Evolutionary conservation across 306 rosid genomes (phyloP).

Genomic region (Sophora flavescens): DNA sequence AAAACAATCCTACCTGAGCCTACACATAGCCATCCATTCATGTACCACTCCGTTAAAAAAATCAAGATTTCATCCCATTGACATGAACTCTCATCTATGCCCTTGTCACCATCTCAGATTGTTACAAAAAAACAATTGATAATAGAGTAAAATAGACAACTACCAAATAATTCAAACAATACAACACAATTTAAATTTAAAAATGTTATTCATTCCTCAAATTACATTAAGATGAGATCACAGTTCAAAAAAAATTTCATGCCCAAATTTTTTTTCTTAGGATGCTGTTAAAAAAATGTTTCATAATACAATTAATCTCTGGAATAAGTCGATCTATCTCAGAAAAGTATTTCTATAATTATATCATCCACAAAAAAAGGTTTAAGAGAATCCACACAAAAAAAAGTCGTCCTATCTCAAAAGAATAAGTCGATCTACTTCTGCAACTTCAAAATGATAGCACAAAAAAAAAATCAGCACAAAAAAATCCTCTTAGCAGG

Average conservation of each 20-base stretch:
- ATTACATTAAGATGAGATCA: background rate
- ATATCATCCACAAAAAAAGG: too few species aligned
- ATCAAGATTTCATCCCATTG: slow-evolving; percentile 21
- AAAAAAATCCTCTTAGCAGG: background rate
- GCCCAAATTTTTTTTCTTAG: too few species aligned
- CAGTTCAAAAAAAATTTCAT: too few species aligned
- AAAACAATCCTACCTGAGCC: slow-evolving; percentile 99
- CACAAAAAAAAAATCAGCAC: background rate
- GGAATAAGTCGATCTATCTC: too few species aligned
- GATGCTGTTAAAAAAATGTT: too few species aligned
- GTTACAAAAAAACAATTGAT: background rate
- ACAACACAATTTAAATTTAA: background rate
- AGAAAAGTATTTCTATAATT: too few species aligned
- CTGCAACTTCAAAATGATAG: background rate
- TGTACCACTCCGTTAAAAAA: slow-evolving; percentile 64
- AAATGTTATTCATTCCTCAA: background rate
- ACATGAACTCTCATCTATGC: slow-evolving; percentile 18
- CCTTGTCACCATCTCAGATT: slow-evolving; percentile 41
- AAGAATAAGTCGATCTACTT: background rate
- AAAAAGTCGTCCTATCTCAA: too few species aligned
- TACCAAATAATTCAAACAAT: background rate
- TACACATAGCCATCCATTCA: slow-evolving; percentile 97
- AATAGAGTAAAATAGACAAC: background rate
- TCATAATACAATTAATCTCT: too few species aligned
- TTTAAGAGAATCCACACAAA: too few species aligned